These are phyloP conservation scores for Grosmannia huntii DNA, from an alignment of 2,329 filamentous ascomycete genomes.

Conservation along the genomic window DNA sequence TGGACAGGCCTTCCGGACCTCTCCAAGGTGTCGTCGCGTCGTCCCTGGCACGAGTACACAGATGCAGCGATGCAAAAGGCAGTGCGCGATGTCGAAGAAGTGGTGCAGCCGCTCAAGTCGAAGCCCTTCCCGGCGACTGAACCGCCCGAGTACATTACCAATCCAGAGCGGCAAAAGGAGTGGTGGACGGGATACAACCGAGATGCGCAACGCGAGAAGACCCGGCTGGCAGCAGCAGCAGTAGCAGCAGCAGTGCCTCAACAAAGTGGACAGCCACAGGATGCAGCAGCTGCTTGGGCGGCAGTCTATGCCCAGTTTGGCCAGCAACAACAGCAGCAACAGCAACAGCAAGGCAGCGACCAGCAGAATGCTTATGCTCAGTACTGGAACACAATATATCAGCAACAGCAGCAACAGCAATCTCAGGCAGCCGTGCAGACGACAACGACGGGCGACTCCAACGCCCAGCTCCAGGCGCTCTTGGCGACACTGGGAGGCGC, in stretches of 20 bases:
- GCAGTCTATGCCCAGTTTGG: slow-evolving; percentile 27
- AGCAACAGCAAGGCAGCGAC: slow-evolving; percentile 10
- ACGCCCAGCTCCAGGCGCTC: slow-evolving; percentile 12
- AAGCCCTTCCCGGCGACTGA: slow-evolving; percentile 36
- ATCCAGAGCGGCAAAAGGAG: slow-evolving; percentile 32
- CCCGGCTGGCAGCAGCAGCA: slow-evolving; percentile 16
- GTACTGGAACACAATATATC: slow-evolving; percentile 19
- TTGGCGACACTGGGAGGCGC: slow-evolving; percentile 8
- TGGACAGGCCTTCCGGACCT: slow-evolving; percentile 30
- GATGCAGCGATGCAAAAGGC: slow-evolving; percentile 31
- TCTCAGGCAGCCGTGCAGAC: not conserved
- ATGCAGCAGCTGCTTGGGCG: slow-evolving; percentile 23
- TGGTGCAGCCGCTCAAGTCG: slow-evolving; percentile 27
- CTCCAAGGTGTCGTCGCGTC: slow-evolving; percentile 19
- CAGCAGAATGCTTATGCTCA: slow-evolving; percentile 21
- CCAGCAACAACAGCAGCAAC: slow-evolving; percentile 13
- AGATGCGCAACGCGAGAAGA: slow-evolving; percentile 20
- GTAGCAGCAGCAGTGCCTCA: slow-evolving; percentile 8
- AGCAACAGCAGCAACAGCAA: slow-evolving; percentile 12
- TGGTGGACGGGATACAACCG: slow-evolving; percentile 38
- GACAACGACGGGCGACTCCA: slow-evolving; percentile 1
- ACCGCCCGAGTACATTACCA: slow-evolving; percentile 39
- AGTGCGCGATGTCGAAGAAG: slow-evolving; percentile 28
- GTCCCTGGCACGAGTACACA: slow-evolving; percentile 22
- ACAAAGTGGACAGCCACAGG: slow-evolving; percentile 9